Percentiles rank a stretch among this genome's conserved stretches.
Conservation (phyloP, 1,139 yeast genomes). For the Kazachstania sp. region DNA sequence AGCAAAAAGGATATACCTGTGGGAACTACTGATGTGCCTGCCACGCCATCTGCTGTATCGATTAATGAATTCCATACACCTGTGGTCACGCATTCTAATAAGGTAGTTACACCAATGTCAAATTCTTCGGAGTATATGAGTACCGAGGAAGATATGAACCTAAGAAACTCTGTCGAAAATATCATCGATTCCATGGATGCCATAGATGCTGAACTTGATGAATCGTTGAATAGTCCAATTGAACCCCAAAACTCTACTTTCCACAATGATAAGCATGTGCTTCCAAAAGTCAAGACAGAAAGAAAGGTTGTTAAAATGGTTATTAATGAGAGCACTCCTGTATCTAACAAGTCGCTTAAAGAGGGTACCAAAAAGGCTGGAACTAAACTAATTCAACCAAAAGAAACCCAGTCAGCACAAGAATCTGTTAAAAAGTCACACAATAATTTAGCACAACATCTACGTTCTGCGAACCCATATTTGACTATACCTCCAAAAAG, state of each 20-base stretch:
- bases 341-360: no score
- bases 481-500: conserved; percentile 6
- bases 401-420: no score
- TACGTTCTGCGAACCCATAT: conserved; percentile 21
- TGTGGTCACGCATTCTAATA: neutral
- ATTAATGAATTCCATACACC: neutral
- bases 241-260: neutral
- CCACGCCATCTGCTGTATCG: neutral
- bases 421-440: neutral
- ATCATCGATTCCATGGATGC: conserved; percentile 3
- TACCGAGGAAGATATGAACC: conserved; percentile 2
- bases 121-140: conserved; percentile 6
- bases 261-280: neutral
- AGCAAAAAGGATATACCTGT: no score
- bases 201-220: neutral
- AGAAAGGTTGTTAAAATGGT: neutral
- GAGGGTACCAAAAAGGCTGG: neutral
- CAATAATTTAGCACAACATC: conserved; percentile 17
- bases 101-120: neutral
- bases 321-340: no score
- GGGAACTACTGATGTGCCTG: neutral
- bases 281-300: neutral
- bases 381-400: neutral
- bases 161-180: conserved; percentile 3
- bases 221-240: neutral